Percentiles rank a stretch among this genome's conserved stretches.
phyloP scores from a whole-genome alignment of 2,329 filamentous ascomycete species.

The Hypoxylon sp. region DNA sequence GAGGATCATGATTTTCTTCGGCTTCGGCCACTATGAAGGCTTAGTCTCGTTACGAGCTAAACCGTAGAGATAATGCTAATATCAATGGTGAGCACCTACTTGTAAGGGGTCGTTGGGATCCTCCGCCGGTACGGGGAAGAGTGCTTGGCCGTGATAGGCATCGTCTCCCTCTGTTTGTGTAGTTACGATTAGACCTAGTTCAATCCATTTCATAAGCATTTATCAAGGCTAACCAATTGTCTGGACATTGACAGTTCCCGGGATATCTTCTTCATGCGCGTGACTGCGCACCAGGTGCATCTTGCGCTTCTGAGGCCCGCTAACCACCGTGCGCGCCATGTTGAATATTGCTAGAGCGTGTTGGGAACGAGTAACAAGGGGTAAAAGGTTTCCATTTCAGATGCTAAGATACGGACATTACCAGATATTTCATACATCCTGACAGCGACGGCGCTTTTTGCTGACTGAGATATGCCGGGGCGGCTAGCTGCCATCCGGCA shows the following conservation, averaged over 20 bases:
- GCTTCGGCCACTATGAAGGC: constrained; percentile 59
- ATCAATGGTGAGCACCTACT: constrained; percentile 46
- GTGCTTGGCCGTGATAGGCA: constrained; percentile 68
- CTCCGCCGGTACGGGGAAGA: constrained; percentile 70
- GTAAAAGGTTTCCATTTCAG: neutral
- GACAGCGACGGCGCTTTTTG: neutral
- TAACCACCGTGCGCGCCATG: constrained; percentile 22
- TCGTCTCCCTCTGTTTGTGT: constrained; percentile 64
- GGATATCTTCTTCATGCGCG: constrained; percentile 66
- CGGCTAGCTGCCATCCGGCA: constrained; percentile 21
- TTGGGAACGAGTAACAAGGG: neutral
- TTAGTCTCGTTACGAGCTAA: constrained; percentile 1
- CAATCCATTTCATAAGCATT: neutral
- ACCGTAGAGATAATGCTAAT: too few species aligned
- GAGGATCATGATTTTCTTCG: constrained; percentile 68
- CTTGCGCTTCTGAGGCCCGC: constrained; percentile 3
- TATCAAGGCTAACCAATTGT: constrained; percentile 44
- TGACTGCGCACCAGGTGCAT: constrained; percentile 55
- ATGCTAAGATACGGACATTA: neutral
- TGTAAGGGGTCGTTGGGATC: constrained; percentile 71
- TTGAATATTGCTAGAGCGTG: constrained; percentile 15
- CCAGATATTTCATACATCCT: constrained; percentile 7
- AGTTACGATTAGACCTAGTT: neutral
- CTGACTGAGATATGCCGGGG: constrained; percentile 1
- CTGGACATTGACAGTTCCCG: constrained; percentile 67